Base-by-base conservation (phyloP, 495 filamentous ascomycete species). In the Aspergillus steynii region DNA sequence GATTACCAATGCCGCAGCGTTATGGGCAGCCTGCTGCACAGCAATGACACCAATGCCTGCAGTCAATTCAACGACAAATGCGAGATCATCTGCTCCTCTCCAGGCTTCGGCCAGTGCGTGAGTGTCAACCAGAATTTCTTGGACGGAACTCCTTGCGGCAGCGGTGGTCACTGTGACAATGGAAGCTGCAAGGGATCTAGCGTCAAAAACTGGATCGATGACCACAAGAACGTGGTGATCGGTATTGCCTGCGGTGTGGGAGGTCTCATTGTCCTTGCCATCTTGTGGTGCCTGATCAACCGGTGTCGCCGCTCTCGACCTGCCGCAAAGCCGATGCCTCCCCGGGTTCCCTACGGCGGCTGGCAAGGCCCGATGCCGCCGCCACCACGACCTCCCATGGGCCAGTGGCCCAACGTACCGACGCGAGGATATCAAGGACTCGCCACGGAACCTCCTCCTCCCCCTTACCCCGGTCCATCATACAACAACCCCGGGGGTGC, bases 121-220 rank as follows among this genome's bases (percentile, higher is more conserved):
- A 71, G 89, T 86, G 70, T 95, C 79, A 85, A 91, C 67, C 92
- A 97, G 73, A 94, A 96, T 72, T 98, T 96, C 77, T 80, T 99
- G 46, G 96, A 99, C 69, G 95, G 95, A 12, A 98, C 95, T 7
- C 80, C 86, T 3, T 99, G 95, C 72, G 83, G 87, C 54, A 87
- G 91, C 27, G 91, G 91, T 57, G 95, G 95, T 5, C 77, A 79
- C 51, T 99, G 95, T 71, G 69, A 63, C 37, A 93, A 93, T 60
- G 91, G 91, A 7, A 72, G 80, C 61, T 96, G 91, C 73, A 71
- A 80, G 66, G 91, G 90, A 45, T 79, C 85, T 57, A 83, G 88
- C 67, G 83, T 90, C 32, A 74, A 75, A 59, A 81, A 74, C 63
- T 94, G 89, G 87, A 83, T 96, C 67, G 70, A 77, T 12, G 73